Evolutionary conservation across 2,329 filamentous ascomycete genomes (phyloP), one percentile per base, ranked within the genome.

Genomic region (Lachnum nothofagi): DNA sequence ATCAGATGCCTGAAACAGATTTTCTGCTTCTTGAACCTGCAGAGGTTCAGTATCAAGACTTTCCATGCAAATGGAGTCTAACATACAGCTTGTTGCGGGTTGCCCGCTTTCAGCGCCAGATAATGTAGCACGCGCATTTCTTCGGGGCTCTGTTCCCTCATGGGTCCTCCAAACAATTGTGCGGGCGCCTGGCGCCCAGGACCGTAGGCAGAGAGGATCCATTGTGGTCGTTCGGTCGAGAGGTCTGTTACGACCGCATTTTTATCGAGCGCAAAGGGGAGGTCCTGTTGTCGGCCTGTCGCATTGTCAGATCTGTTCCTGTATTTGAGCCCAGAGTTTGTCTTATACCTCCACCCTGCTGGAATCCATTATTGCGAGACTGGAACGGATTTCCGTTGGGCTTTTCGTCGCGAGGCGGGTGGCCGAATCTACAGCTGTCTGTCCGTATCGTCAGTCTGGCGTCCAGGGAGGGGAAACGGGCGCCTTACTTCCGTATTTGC

Each of bases 121-220:
- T 91, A 91, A 63, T 89, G 84, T 19, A 87, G 82, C n/a, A 91
- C 65, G 42, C 90, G 79, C 65, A 95, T 78, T 68, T 97, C 91
- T 66, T 97, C 91, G 34, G 86, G 85, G 62, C 89, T 95, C 66
- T 90, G 85, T 66, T 97, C 91, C 16, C 90, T 78, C 5, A 80
- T 75, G 38, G 75, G 77, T 1, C 89, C 90, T 44, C 89, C 89
- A 61, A 95, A 91, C 1, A 96, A 75, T 67, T 95, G 89, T 16
- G 81, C 80, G 0, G 91, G 91, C 1, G 86, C 81, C 59, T 90
- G 80, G 60, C 74, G 77, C 3, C 85, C 86, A 0, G 91, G 90
- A 0, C 83, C 88, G 67, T 95, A 97, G 19, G 85, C 78, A 1
- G 91, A 95, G 20, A 96, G 77, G 4, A 93, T 84, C 86, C 91